A percentile compares a stretch with the other conserved stretches of the same genome.
Conservation (phyloP, 148 eudicot species). For the Silene latifolia region DNA sequence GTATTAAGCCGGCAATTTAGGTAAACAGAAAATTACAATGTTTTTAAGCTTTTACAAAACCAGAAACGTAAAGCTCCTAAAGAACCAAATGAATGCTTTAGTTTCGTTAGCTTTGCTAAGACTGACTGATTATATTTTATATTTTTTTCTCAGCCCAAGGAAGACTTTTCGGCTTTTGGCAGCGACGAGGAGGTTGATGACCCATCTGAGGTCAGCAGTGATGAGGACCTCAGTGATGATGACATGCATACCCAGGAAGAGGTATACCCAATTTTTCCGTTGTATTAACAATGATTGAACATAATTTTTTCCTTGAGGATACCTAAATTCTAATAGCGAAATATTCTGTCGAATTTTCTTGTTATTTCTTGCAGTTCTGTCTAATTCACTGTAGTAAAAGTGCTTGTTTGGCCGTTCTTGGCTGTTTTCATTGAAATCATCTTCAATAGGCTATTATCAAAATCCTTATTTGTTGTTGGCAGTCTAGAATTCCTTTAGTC, state of each 20-base stretch:
- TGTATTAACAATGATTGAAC: neutral
- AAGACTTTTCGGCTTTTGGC: constrained; percentile 72
- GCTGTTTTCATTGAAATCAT: too few species aligned
- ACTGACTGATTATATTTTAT: neutral
- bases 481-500: too few species aligned
- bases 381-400: too few species aligned
- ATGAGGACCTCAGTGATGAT: constrained; percentile 73
- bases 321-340: neutral
- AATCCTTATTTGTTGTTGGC: too few species aligned
- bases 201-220: constrained; percentile 62
- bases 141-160: constrained; percentile 52
- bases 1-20: neutral
- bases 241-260: constrained; percentile 58
- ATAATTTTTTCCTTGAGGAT: neutral
- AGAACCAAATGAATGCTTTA: too few species aligned
- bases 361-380: too few species aligned
- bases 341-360: neutral
- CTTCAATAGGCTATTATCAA: too few species aligned
- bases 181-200: constrained; percentile 95
- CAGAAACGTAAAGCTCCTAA: too few species aligned
- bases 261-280: constrained; percentile 35
- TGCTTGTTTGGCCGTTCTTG: too few species aligned
- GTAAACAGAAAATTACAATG: neutral
- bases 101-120: neutral
- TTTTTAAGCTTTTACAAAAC: neutral